Percentiles rank a stretch among this genome's conserved stretches.
phyloP scores from a whole-genome alignment of 2,329 filamentous ascomycete genomes.

The Didymella sp. region DNA sequence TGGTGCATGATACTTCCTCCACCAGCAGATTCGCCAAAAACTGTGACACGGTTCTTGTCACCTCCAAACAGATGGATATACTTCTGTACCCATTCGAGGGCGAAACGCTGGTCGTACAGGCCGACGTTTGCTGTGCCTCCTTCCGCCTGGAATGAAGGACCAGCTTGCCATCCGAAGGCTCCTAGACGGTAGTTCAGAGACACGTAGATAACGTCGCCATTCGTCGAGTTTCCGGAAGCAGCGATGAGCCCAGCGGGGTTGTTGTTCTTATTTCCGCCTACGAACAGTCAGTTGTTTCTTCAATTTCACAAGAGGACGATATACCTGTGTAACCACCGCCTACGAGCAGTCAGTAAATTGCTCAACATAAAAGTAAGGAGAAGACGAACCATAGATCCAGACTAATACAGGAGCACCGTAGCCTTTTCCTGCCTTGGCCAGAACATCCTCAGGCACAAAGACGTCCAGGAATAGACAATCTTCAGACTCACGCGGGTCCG shows the following conservation, averaged over 20 bases:
- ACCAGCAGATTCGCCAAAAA: slow-evolving; percentile 50
- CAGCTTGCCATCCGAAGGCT: slow-evolving; percentile 46
- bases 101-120: slow-evolving; percentile 50
- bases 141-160: slow-evolving; percentile 45
- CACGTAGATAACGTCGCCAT: slow-evolving; percentile 55
- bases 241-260: slow-evolving; percentile 53
- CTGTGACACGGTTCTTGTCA: slow-evolving; percentile 48
- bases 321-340: slow-evolving; percentile 44
- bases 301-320: background rate
- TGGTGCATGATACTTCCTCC: slow-evolving; percentile 51
- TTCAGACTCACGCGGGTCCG: slow-evolving; percentile 48
- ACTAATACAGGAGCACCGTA: slow-evolving; percentile 55
- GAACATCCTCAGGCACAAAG: slow-evolving; percentile 52
- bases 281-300: background rate
- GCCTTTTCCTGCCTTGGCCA: slow-evolving; percentile 43
- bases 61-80: slow-evolving; percentile 51
- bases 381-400: slow-evolving; percentile 51
- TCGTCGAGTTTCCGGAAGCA: slow-evolving; percentile 50
- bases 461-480: slow-evolving; percentile 61
- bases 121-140: slow-evolving; percentile 47
- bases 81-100: slow-evolving; percentile 51
- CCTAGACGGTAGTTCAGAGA: slow-evolving; percentile 58
- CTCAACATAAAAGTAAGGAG: background rate
- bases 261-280: slow-evolving; percentile 50
- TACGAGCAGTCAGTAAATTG: background rate